Conservation (phyloP, 768 basidiomycete species). For the Auriscalpium orientale region DNA sequence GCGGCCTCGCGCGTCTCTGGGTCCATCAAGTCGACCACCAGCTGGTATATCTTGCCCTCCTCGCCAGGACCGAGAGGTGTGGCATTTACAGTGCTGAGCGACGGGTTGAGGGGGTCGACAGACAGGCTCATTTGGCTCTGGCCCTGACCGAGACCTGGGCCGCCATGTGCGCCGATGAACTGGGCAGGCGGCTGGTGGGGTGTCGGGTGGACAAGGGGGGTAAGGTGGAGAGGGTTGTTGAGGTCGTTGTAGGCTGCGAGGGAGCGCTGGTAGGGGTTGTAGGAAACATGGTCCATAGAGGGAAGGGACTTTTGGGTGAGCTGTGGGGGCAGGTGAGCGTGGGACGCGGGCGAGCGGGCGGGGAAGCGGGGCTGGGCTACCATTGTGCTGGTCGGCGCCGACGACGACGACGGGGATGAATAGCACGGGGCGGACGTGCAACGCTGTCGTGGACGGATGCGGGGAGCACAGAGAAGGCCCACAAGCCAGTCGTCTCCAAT, state of each 20-base stretch:
- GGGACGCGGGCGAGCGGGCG: too few relatives aligned
- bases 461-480: too few relatives aligned
- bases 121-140: too few relatives aligned
- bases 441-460: too few relatives aligned
- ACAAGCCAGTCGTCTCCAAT: too few relatives aligned
- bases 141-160: too few relatives aligned
- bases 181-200: constrained; percentile 39
- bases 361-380: too few relatives aligned
- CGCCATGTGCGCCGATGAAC: constrained; percentile 22
- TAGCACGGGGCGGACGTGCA: too few relatives aligned
- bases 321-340: not conserved
- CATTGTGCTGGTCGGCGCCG: too few relatives aligned
- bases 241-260: constrained; percentile 47
- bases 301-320: not conserved
- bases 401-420: too few relatives aligned
- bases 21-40: constrained; percentile 85
- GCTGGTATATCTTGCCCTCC: constrained; percentile 79
- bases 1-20: constrained; percentile 81
- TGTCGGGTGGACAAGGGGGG: constrained; percentile 43
- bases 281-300: constrained; percentile 48
- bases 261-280: constrained; percentile 53
- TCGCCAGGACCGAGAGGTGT: constrained; percentile 30
- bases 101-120: not conserved
- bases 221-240: constrained; percentile 34
- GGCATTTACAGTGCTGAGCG: constrained; percentile 16